Percentiles rank a stretch among this genome's conserved stretches.
phyloP scores from a whole-genome alignment of 345 rosid species.

The Citrus trifoliata region DNA sequence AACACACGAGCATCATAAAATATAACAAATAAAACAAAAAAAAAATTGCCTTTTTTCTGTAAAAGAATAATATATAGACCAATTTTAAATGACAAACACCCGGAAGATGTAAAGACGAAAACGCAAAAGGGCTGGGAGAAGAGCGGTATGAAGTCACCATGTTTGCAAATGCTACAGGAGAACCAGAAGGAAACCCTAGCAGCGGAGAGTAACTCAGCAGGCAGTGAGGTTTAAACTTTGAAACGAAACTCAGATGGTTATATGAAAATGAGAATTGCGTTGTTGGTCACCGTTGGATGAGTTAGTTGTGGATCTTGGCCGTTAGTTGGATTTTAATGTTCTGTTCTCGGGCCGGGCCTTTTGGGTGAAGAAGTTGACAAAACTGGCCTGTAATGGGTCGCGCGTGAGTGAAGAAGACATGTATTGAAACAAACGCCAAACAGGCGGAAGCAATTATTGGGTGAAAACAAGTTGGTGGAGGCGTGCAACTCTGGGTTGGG shows the following conservation, averaged over 20 bases:
- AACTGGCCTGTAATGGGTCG: too few relatives aligned
- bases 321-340: not conserved
- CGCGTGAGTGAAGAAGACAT: too few relatives aligned
- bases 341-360: not conserved
- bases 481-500: too few relatives aligned
- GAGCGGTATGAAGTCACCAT: not conserved
- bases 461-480: too few relatives aligned
- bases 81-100: not conserved
- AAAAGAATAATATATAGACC: not conserved
- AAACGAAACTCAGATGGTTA: rapidly evolving
- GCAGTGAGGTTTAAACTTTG: not conserved
- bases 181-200: conserved; percentile 13
- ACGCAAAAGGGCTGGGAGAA: not conserved
- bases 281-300: not conserved
- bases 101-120: not conserved
- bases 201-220: not conserved
- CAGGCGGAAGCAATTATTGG: too few relatives aligned
- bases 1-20: not conserved
- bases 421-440: too few relatives aligned
- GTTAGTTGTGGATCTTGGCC: not conserved
- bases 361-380: too few relatives aligned
- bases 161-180: not conserved
- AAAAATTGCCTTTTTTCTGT: too few relatives aligned
- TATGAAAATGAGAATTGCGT: not conserved
- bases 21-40: not conserved